phyloP scores from a whole-genome alignment of 2,329 filamentous ascomycete species.

The Penicillium oxalicum region DNA sequence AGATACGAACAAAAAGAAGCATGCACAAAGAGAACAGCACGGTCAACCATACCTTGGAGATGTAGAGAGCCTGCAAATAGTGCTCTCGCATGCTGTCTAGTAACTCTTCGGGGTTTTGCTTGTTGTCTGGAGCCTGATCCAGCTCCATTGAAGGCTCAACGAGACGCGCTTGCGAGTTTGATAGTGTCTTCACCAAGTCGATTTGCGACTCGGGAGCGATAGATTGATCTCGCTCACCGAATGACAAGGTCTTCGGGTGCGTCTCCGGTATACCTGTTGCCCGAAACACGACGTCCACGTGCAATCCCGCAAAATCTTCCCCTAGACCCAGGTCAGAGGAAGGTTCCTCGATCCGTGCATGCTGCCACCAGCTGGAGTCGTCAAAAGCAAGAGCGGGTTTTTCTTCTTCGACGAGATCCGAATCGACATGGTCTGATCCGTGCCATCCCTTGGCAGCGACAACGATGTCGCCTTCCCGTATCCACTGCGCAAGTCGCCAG shows the following conservation, averaged over 20 bases:
- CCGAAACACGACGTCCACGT: conserved; percentile 30
- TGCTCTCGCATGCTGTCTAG: conserved; percentile 34
- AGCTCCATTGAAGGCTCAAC: conserved; percentile 9
- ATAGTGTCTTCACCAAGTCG: conserved; percentile 1
- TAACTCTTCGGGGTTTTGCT: conserved; percentile 31
- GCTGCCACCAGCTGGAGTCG: conserved; percentile 30
- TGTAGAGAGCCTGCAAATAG: conserved; percentile 40
- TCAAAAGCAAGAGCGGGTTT: conserved; percentile 1
- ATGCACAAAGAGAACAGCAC: neutral
- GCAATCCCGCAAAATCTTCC: conserved; percentile 19
- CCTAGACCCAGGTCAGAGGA: conserved; percentile 15
- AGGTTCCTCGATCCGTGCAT: conserved; percentile 30
- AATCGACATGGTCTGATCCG: conserved; percentile 2
- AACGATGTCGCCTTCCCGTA: conserved; percentile 36
- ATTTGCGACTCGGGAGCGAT: conserved; percentile 4
- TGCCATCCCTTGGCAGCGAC: conserved; percentile 33
- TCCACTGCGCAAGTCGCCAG: conserved; percentile 27
- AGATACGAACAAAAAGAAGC: conserved; percentile 3
- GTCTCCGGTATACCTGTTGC: conserved; percentile 5
- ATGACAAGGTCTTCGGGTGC: conserved; percentile 10
- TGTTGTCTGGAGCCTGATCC: conserved; percentile 11
- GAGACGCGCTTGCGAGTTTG: conserved; percentile 16
- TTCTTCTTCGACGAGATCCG: conserved; percentile 2
- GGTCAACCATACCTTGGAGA: conserved; percentile 34
- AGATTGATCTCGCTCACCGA: conserved; percentile 14